Evolutionary conservation across 2,329 filamentous ascomycete species (phyloP).

Genomic region (Lasiodiplodia sp.): DNA sequence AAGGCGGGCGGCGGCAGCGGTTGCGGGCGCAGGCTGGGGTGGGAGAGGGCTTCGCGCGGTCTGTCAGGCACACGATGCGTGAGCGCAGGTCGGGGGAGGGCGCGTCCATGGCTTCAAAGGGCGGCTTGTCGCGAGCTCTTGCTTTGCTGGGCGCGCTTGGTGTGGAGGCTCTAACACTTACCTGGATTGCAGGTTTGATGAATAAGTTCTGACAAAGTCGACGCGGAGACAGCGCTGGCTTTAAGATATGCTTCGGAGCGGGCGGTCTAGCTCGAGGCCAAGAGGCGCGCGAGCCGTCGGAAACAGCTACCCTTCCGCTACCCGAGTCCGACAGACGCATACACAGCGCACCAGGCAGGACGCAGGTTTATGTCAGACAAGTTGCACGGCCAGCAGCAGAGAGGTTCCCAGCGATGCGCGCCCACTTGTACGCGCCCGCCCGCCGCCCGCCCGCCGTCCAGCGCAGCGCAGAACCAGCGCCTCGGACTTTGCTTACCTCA

Average conservation of each 20-base stretch:
- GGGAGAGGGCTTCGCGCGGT: not conserved
- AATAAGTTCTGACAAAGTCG: conserved; percentile 23
- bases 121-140: not conserved
- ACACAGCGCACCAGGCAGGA: not conserved
- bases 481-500: conserved; percentile 23
- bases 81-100: not conserved
- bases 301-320: conserved; percentile 8
- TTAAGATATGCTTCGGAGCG: conserved; percentile 18
- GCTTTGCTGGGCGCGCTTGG: conserved; percentile 1
- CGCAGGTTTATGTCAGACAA: not conserved
- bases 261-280: conserved; percentile 13
- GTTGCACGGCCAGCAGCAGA: conserved; percentile 13
- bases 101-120: conserved; percentile 12
- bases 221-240: conserved; percentile 17
- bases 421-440: not conserved
- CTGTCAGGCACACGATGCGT: not conserved
- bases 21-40: not conserved
- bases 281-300: conserved; percentile 12
- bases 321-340: conserved; percentile 6
- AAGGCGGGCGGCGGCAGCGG: not conserved
- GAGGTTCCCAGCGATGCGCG: not conserved
- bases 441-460: not conserved
- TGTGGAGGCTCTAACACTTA: conserved; percentile 26
- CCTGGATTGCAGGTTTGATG: conserved; percentile 22
- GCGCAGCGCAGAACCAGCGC: conserved; percentile 6